Base-by-base conservation (phyloP, 305 asterid genomes). In the Euphrasia arctica region DNA sequence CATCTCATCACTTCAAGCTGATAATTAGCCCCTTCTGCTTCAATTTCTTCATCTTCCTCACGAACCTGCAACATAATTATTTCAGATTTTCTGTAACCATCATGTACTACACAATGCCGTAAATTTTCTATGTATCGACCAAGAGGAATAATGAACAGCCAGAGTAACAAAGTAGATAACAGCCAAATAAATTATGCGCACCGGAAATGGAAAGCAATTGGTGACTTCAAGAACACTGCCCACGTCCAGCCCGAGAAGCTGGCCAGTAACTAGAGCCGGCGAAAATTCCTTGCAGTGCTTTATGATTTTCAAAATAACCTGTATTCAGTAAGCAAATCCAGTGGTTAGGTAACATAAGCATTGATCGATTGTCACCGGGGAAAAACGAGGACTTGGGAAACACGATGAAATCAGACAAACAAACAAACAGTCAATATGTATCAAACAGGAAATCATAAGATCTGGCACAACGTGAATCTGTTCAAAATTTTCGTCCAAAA, bases 1-100 rank as follows among this genome's bases (percentile, higher is more conserved):
- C 98, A 92, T 73, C 98, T 81, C 98, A 92, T 92, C 98, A 92
- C 85, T 70, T 92, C 98, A 65, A 92, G 95, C 80, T 92, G 98
- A 76, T 92, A 92, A 78, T 87, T 91, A 63, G 97, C 95, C 65
- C 98, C 98, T 63, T 91, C 98, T 0, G 95, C 91, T 79, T 91
- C 98, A 45, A 87, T 71, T 85, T 91, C 98, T 72, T 91, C 98
- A 70, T 91, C 98, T 71, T 91, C 98, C 77, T 89, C 98, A 6
- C 97, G 88, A 59, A 84, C 80, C 98, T 91, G 71, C 15, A 63
- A 28, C 31, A 65, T 51, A 7, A 11, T 6, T 45, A 9, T 13
- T 36, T 18, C 60, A 22, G 5, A 22, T 2, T 28, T 48, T 51
- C 34, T 12, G 8, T 28, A 25, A 36, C 42, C 15, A 63, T 5